Base-by-base conservation (phyloP, 495 filamentous ascomycete genomes). In the Aspergillus heteromorphus region DNA sequence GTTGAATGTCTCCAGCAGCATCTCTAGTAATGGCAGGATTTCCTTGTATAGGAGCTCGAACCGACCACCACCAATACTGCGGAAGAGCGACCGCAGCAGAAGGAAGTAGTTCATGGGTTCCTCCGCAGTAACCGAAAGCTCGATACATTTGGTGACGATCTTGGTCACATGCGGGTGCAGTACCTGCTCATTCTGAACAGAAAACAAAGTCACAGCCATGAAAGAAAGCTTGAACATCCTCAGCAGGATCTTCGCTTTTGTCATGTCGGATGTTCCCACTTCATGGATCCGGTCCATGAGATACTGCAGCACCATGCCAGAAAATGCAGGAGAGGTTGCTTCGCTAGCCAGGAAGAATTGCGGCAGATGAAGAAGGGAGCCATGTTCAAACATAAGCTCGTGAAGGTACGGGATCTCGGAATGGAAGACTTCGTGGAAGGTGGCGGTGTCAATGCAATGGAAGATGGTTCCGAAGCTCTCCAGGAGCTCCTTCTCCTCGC, bases 81-180 rank as follows among this genome's bases (percentile, higher is more conserved):
- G 76, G 64, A 99, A 99, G 3, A 99, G 77, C 0, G 89, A 95
- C 27, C 95, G 83, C 38, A 99, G 75, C 2, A 99, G 82, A 14
- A 96, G 78, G 78, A 97, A 99, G 68, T 97, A 97, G 72, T 99
- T 97, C 87, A 96, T 96, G 1, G 95, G 95, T 61, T 96, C 91
- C 61, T 97, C 91, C 1, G 95, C 95, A 31, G 85, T 95, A 14
- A 92, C 95, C 10, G 92, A 96, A 27, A 97, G 77, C 71, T 96
- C 88, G 54, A 97, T 96, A 11, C 92, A 97, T 66, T 95, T 88
- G 23, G 92, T 95, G 52, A 99, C 87, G 57, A 99, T 95, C 65
- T 93, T 92, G 38, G 91, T 87, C 41, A 99, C 93, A 69, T 97
- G 95, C 0, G 95, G 95, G 40, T 97, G 79, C 14, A 99, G 76